Evolutionary conservation across 768 basidiomycete species (phyloP).

Genomic region (Antrodiella citrinella): DNA sequence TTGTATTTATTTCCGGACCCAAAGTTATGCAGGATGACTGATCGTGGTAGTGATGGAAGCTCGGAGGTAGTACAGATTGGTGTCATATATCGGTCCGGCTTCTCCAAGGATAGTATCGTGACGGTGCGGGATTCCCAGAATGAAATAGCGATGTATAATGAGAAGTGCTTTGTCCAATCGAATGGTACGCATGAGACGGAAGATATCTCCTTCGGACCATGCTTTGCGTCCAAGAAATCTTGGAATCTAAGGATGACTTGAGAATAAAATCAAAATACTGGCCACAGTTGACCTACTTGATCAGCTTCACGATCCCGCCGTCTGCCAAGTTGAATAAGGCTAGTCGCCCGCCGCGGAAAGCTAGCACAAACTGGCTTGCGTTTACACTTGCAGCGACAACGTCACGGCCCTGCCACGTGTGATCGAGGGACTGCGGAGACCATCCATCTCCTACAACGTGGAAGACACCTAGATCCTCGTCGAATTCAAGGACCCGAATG

Average conservation of each 20-base stretch:
- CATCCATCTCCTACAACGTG: conserved; percentile 32
- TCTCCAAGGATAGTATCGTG: conserved; percentile 39
- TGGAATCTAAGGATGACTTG: conserved; percentile 3
- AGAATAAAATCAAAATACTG: too few species aligned
- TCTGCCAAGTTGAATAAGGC: conserved; percentile 41
- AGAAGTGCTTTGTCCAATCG: conserved; percentile 36
- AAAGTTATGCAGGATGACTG: conserved; percentile 53
- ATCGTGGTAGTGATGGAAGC: conserved; percentile 38
- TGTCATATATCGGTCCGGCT: neutral
- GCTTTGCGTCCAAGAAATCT: conserved; percentile 9
- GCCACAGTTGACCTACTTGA: too few species aligned
- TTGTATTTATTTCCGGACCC: conserved; percentile 28
- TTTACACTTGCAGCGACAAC: conserved; percentile 67
- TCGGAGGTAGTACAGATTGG: conserved; percentile 11
- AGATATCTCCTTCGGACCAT: conserved; percentile 47
- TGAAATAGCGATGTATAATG: conserved; percentile 50
- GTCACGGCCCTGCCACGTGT: conserved; percentile 26
- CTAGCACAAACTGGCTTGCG: conserved; percentile 58
- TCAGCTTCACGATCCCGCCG: neutral
- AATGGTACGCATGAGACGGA: conserved; percentile 58
- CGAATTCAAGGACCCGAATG: conserved; percentile 49
- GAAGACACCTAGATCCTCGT: conserved; percentile 36
- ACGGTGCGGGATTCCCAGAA: conserved; percentile 70
- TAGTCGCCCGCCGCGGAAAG: conserved; percentile 44
- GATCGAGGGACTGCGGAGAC: conserved; percentile 21